phyloP scores from a whole-genome alignment of 2,329 filamentous ascomycete genomes.

The Hyphodiscus sp. region DNA sequence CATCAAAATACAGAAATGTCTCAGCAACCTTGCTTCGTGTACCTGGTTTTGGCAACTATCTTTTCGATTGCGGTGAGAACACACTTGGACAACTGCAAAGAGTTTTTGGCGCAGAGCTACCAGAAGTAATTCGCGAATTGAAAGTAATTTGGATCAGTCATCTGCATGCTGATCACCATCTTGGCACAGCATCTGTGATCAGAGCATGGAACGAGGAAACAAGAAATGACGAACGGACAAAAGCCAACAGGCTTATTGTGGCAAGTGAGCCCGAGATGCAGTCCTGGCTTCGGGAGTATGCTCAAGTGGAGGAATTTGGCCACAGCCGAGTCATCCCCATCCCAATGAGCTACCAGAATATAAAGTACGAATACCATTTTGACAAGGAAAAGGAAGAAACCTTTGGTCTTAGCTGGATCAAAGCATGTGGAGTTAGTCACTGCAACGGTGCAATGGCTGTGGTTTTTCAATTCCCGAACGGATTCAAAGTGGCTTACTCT shows the following conservation, averaged over 20 bases:
- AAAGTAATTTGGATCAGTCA: constrained; percentile 90
- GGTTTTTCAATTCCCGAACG: constrained; percentile 69
- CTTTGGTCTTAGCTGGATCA: constrained; percentile 60
- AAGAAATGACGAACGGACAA: constrained; percentile 33
- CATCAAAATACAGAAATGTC: constrained; percentile 93
- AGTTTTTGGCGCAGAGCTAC: constrained; percentile 60
- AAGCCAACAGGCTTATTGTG: constrained; percentile 49
- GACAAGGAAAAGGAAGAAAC: constrained; percentile 37
- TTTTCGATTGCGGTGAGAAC: constrained; percentile 89
- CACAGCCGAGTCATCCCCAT: constrained; percentile 41
- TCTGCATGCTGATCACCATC: constrained; percentile 91
- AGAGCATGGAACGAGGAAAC: constrained; percentile 65
- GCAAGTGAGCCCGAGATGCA: constrained; percentile 67
- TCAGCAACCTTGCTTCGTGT: constrained; percentile 80
- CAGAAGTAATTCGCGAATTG: constrained; percentile 68
- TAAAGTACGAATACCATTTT: constrained; percentile 29
- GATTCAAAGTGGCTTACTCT: constrained; percentile 85
- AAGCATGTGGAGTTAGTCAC: constrained; percentile 65
- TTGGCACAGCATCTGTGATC: constrained; percentile 77
- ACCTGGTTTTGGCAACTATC: constrained; percentile 78
- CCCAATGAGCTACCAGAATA: constrained; percentile 8
- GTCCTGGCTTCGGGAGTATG: constrained; percentile 72
- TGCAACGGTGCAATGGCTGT: constrained; percentile 74
- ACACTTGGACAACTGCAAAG: constrained; percentile 83
- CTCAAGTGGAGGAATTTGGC: constrained; percentile 69